phyloP scores from a whole-genome alignment of 441 rosid genomes.

The Gossypium gossypioides region DNA sequence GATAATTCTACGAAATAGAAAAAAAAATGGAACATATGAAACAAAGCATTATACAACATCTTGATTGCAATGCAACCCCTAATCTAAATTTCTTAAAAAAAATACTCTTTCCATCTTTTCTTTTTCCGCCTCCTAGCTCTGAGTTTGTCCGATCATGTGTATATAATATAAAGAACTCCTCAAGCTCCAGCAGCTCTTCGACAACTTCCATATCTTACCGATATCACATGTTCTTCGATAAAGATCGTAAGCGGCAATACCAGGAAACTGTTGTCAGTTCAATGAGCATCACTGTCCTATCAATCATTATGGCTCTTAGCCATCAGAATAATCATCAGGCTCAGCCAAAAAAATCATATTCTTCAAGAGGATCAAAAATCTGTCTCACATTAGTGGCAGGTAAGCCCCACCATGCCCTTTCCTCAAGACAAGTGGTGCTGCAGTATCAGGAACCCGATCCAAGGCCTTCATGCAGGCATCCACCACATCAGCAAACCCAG shows the following conservation, averaged over 20 bases:
- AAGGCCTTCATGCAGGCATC: conserved; percentile 49
- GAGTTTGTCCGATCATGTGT: neutral
- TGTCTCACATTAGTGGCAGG: conserved; percentile 78
- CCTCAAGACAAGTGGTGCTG: conserved; percentile 70
- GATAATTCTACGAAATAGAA: neutral
- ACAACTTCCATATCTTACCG: neutral
- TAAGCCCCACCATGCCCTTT: conserved; percentile 96
- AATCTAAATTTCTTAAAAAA: neutral
- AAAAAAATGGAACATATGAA: conserved; percentile 5
- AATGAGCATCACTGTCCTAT: neutral
- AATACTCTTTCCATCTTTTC: neutral
- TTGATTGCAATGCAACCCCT: conserved; percentile 13
- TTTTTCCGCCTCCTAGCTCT: neutral
- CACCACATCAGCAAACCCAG: conserved; percentile 68
- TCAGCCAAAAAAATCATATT: neutral
- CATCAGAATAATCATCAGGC: neutral
- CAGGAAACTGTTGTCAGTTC: neutral
- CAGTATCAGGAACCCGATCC: conserved; percentile 73
- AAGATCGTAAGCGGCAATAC: neutral
- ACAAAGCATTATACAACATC: conserved; percentile 16
- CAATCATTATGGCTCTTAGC: neutral
- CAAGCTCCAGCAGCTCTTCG: neutral
- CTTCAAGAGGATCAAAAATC: neutral
- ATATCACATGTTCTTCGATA: neutral
- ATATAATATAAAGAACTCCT: neutral